Percentiles rank a stretch among this genome's conserved stretches.
These are phyloP conservation scores for Escallonia herrerae DNA, from an alignment of 129 eudicot species.

Conservation along the genomic window DNA sequence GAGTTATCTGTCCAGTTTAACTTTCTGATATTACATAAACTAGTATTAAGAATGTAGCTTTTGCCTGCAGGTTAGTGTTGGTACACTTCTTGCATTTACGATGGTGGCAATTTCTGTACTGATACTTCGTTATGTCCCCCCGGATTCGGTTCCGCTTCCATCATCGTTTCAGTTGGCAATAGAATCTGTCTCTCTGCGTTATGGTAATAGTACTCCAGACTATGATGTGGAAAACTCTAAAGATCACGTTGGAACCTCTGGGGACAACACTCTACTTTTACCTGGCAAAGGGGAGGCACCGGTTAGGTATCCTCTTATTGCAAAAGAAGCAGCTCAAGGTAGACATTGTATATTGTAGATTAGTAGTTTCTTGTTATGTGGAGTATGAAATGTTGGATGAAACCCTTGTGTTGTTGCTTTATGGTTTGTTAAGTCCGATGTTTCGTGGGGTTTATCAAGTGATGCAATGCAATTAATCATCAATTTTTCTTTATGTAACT, in stretches of 20 bases:
- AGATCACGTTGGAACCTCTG: conserved; percentile 20
- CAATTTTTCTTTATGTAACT: no score
- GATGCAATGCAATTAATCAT: no score
- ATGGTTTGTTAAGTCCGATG: no score
- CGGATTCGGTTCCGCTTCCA: conserved; percentile 90
- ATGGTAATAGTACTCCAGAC: conserved; percentile 22
- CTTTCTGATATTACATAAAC: no score
- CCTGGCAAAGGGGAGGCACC: conserved; percentile 18
- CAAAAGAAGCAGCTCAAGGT: conserved; percentile 54
- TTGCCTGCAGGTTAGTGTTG: conserved; percentile 82
- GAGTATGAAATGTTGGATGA: no score
- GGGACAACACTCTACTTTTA: conserved; percentile 25
- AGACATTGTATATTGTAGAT: background rate
- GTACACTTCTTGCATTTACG: conserved; percentile 97
- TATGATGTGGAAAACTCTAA: conserved; percentile 30
- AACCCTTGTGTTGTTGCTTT: no score
- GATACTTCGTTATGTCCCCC: conserved; percentile 93
- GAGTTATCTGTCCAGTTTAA: no score
- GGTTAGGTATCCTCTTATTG: conserved; percentile 45
- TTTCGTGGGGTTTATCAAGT: no score
- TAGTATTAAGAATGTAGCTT: no score
- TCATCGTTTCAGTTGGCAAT: conserved; percentile 83
- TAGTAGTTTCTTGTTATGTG: no score
- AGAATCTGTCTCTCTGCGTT: conserved; percentile 61
- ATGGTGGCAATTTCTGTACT: conserved; percentile 89